phyloP scores from a whole-genome alignment of 75 land plant genomes.

The Cryptomeria japonica region DNA sequence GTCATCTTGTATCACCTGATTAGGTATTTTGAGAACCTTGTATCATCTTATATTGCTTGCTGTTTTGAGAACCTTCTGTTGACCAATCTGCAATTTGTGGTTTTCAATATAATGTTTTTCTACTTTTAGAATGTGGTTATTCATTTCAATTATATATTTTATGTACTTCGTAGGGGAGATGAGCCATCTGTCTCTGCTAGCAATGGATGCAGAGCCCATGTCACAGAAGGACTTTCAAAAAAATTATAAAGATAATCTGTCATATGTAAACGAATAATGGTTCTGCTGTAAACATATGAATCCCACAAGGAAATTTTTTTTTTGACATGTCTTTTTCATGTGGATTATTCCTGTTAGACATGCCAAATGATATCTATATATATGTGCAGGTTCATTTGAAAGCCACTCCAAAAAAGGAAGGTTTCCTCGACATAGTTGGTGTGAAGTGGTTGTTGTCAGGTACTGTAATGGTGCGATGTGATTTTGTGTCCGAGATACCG shows the following conservation, averaged over 20 bases:
- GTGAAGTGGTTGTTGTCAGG: constrained; percentile 83
- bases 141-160: neutral
- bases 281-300: neutral
- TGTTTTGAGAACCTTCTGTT: neutral
- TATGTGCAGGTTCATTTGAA: constrained; percentile 67
- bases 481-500: constrained; percentile 46
- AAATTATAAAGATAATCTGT: neutral
- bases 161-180: neutral
- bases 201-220: neutral
- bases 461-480: constrained; percentile 53
- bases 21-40: neutral
- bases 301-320: neutral
- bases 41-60: no score
- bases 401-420: constrained; percentile 73
- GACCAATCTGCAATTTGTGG: neutral
- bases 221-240: neutral
- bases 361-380: neutral
- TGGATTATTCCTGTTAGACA: neutral
- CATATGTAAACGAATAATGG: neutral
- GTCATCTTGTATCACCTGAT: neutral
- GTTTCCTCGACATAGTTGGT: constrained; percentile 77
- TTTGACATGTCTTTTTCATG: neutral
- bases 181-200: no score
- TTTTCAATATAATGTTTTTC: neutral
- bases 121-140: neutral